These are phyloP conservation scores for Aureobasidium sp. DNA, from an alignment of 2,329 filamentous ascomycete species.

Conservation along the genomic window DNA sequence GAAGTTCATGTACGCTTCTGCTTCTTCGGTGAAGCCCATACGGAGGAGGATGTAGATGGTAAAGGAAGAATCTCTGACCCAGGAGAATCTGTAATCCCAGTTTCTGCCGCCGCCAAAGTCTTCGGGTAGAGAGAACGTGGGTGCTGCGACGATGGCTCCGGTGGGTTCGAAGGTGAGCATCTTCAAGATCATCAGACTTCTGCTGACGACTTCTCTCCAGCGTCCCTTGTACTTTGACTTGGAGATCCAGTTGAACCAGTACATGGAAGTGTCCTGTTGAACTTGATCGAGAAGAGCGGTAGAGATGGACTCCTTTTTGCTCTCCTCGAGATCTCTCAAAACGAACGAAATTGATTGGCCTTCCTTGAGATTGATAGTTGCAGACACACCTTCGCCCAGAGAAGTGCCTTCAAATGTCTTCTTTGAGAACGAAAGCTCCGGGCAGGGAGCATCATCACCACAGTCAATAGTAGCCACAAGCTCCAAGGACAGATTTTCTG, in stretches of 20 bases:
- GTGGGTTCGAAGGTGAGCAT: constrained; percentile 71
- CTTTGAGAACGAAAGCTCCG: constrained; percentile 48
- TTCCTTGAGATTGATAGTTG: constrained; percentile 51
- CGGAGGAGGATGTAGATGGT: constrained; percentile 68
- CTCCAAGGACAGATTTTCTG: constrained; percentile 51
- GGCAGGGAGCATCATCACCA: constrained; percentile 43
- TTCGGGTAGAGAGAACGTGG: constrained; percentile 53
- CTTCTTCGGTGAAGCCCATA: constrained; percentile 66
- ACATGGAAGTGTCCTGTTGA: constrained; percentile 61
- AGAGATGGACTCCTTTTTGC: constrained; percentile 52
- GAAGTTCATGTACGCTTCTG: constrained; percentile 70
- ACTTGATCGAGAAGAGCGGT: constrained; percentile 49
- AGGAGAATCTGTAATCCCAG: constrained; percentile 65
- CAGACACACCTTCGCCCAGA: constrained; percentile 54
- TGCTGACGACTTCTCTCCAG: constrained; percentile 62
- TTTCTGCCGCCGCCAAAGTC: constrained; percentile 51
- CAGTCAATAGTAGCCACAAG: constrained; percentile 59
- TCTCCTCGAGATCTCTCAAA: constrained; percentile 51
- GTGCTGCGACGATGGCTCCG: constrained; percentile 66
- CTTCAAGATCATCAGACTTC: constrained; percentile 67
- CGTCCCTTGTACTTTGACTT: constrained; percentile 62
- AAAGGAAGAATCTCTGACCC: constrained; percentile 66
- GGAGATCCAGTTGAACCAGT: constrained; percentile 66
- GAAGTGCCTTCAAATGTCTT: constrained; percentile 40
- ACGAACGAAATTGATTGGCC: constrained; percentile 63